A percentile compares a stretch with the other conserved stretches of the same genome.
phyloP scores from a whole-genome alignment of 179 eudicot species.

The Nepenthes alata region DNA sequence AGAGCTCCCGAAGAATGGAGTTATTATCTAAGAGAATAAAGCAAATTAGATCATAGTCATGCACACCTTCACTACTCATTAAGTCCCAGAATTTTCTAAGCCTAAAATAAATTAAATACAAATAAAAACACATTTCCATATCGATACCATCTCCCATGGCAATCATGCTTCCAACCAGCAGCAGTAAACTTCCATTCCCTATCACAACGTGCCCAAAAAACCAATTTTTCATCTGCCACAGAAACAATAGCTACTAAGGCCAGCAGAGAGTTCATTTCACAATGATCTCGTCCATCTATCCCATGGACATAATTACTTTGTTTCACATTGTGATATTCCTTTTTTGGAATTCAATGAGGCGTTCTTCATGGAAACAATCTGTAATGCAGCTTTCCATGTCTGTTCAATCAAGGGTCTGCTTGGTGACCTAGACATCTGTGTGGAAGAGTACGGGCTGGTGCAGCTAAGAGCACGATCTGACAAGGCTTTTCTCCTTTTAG shows the following conservation, averaged over 20 bases:
- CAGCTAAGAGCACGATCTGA: constrained; percentile 13
- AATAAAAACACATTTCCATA: constrained; percentile 41
- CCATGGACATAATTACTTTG: background rate
- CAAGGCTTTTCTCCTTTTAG: constrained; percentile 35
- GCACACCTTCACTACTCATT: too few species aligned
- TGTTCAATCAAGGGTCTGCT: constrained; percentile 36
- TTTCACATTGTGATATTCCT: constrained; percentile 6
- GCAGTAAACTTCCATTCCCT: constrained; percentile 48
- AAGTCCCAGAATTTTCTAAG: background rate
- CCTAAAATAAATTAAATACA: constrained; percentile 2
- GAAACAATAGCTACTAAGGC: constrained; percentile 4
- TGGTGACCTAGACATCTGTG: constrained; percentile 1
- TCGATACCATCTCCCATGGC: constrained; percentile 50
- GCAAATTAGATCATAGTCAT: too few species aligned
- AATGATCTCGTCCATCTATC: background rate
- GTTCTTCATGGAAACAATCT: constrained; percentile 12
- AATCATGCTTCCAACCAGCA: constrained; percentile 60
- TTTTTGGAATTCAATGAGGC: background rate
- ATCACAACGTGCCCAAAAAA: constrained; percentile 21
- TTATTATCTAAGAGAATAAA: too few species aligned
- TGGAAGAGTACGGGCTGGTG: constrained; percentile 1
- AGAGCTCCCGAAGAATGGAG: too few species aligned
- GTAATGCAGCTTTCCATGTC: constrained; percentile 29
- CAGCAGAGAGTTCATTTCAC: constrained; percentile 1
- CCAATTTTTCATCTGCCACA: constrained; percentile 9